These are phyloP conservation scores for Vitis hybrid DNA, from an alignment of 177 flowering plant genomes.

Conservation along the genomic window DNA sequence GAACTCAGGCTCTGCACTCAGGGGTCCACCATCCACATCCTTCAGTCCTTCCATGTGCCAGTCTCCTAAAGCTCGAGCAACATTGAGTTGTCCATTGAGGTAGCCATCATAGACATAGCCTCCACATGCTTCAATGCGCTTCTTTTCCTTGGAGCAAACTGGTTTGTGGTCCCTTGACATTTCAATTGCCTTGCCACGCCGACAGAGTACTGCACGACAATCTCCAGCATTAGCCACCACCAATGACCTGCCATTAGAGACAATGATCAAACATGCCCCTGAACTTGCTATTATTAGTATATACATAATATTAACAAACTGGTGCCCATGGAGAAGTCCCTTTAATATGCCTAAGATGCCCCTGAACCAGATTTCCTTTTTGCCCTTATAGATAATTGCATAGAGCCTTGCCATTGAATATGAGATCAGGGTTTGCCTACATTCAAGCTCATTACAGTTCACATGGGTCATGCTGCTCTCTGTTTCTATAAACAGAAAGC, in stretches of 20 bases:
- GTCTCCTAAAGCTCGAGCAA: conserved; percentile 93
- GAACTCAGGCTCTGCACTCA: conserved; percentile 89
- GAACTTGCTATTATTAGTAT: no score
- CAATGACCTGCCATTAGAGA: conserved; percentile 45
- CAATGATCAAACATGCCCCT: neutral
- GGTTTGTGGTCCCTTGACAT: conserved; percentile 98
- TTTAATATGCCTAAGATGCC: no score
- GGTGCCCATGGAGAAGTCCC: no score
- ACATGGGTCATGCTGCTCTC: no score
- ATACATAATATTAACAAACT: no score
- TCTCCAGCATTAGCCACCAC: conserved; percentile 94
- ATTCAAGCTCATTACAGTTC: no score
- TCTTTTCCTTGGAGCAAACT: conserved; percentile 52
- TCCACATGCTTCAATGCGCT: conserved; percentile 83
- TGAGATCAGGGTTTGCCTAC: no score
- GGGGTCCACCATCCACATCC: conserved; percentile 63
- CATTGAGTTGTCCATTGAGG: conserved; percentile 87
- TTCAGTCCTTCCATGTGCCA: conserved; percentile 97
- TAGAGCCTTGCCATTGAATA: no score
- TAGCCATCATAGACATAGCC: conserved; percentile 86
- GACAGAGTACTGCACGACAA: conserved; percentile 82
- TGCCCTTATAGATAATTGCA: no score
- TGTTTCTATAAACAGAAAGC: no score
- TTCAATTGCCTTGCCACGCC: conserved; percentile 83
- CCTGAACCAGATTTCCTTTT: no score